Evolutionary conservation across 176 grass and related monocot species (phyloP), one percentile per base, ranked within the genome.

Genomic region (Lolium multiflorum): DNA sequence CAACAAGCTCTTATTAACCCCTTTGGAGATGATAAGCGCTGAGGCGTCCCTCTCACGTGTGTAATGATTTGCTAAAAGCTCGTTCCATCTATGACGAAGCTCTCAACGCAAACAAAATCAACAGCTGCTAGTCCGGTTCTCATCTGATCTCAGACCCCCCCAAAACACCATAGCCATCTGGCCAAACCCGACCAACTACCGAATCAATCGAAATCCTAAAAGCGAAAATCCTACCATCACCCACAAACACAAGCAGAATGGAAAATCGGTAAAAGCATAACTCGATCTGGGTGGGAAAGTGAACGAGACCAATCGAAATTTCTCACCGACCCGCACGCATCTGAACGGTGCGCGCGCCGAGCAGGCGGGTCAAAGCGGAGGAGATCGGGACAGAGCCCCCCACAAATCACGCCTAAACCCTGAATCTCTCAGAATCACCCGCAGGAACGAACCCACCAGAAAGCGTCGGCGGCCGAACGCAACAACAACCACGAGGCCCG

Each of bases 331-430:
- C 84, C 61, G 9, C 48, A 78, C 46, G 9, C 48, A 78, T 69
- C 61, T 56, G 65, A 31, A 13, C 83, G 9, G 14, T 10, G 41
- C 52, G 16, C 15, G 41, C 52, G 16, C 9, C 5, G 6, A 22
- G 18, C 17, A 11, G n/a, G 73, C 12, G 14, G n/a, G n/a, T n/a
- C 43, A 16, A 16, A 16, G 35, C 74, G 12, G 41, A n/a, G 35
- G 63, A 58, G 49, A 70, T 85, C 49, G 11, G 49, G 31, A 28
- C 0, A 3, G 52, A 8, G 39, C n/a, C 70, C 14, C 37, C 82
- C 67, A 6, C 12, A 35, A 62, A 78, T 55, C 51, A 3, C 74
- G 24, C 16, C 84, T 78, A 78, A 79, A 85, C 74, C 74, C 74
- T 7, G 35, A 56, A 7, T 1, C 31, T 35, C 31, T 3, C 74